Evolutionary conservation across 768 basidiomycete genomes (phyloP), one percentile per base, ranked within the genome.

Genomic region (Lactifluus subvellereus): DNA sequence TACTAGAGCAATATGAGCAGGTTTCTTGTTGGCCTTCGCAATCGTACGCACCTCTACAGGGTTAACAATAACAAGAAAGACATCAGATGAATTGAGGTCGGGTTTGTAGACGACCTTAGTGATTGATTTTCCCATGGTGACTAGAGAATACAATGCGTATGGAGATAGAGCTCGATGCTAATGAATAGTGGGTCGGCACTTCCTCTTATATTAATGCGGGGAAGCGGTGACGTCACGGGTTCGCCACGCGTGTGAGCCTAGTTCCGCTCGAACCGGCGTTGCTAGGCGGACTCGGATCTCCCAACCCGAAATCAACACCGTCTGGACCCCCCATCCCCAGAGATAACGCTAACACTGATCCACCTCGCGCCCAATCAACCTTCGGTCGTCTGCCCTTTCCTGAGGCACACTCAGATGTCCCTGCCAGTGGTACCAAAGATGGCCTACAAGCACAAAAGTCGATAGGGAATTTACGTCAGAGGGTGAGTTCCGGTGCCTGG

Each of bases 61-160:
- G 71, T 89, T 81, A 48, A 91, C 84, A 66, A 92, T 79, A 72
- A 87, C 74, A 61, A 80, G 82, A 77, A 75, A 94, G 75, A 91
- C 88, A 58, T 90, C 84, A 22, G 84, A 86, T 8, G 84, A 83
- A 67, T 86, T 82, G 58, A 82, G 72, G 69, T 86, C 84, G 37
- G 90, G 87, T 75, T 90, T 89, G 80, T 89, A 94, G 67, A 92
- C 77, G 71, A 93, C 81, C 77, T 88, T 86, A 59, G 83, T 82
- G 64, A 88, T 69, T 47, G 73, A 66, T 67, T 82, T 81, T 38
- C 76, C 66, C 80, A 80, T 80, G 68, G 42, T 70, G 60, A 65
- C 38, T 61, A 59, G 57, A 35, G 62, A 64, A 33, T 58, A 40
- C 11, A 20, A 49, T 30, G 32, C 9, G 50, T 33, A 42, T 43